Evolutionary conservation across 768 basidiomycete genomes (phyloP).

Genomic region (Tricholoma sp.): DNA sequence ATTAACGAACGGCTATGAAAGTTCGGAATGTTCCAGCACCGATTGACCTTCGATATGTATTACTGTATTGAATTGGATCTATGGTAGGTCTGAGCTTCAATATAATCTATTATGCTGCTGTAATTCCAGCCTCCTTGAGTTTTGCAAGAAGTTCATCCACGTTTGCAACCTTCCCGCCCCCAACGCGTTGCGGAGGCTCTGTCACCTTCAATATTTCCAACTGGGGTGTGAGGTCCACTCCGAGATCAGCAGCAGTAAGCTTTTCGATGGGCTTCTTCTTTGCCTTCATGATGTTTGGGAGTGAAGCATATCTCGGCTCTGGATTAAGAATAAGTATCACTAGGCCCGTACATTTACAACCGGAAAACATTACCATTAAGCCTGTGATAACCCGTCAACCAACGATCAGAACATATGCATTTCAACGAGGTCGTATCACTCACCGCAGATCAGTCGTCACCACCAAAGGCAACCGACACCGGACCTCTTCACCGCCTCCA

Average conservation of each 20-base stretch:
- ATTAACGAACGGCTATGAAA: background rate
- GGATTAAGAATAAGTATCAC: conserved; percentile 5
- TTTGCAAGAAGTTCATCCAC: conserved; percentile 89
- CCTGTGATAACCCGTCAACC: conserved; percentile 28
- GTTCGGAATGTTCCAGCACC: no score
- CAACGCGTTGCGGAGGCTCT: conserved; percentile 87
- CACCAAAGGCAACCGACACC: conserved; percentile 74
- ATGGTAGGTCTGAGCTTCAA: background rate
- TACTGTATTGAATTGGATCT: no score
- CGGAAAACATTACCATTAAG: conserved; percentile 54
- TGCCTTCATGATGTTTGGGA: conserved; percentile 99
- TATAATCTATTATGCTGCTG: conserved; percentile 24
- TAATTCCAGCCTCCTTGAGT: conserved; percentile 81
- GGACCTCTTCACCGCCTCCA: conserved; percentile 83
- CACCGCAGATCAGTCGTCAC: conserved; percentile 92
- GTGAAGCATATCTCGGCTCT: conserved; percentile 97
- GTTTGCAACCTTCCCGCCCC: conserved; percentile 85
- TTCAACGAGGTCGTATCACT: conserved; percentile 20
- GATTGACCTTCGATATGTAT: no score
- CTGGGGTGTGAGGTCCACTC: conserved; percentile 75
- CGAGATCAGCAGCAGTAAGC: conserved; percentile 70
- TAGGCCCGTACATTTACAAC: background rate
- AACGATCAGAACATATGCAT: background rate
- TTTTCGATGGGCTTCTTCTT: conserved; percentile 97
- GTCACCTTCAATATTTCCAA: conserved; percentile 83